Conservation (phyloP, 345 rosid species). For the Gossypium bickii region DNA sequence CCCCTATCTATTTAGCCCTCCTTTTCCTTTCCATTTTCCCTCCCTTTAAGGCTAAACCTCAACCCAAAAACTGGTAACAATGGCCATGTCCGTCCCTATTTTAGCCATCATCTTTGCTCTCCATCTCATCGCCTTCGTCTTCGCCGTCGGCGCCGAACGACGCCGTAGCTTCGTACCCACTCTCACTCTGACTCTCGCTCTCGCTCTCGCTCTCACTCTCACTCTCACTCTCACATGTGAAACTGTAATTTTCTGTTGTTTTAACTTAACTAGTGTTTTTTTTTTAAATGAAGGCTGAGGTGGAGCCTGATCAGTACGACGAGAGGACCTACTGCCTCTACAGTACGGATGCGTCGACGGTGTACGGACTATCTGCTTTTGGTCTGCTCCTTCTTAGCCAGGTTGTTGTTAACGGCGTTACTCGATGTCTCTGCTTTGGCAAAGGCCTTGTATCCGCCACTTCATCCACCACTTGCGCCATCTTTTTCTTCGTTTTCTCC, state of each 20-base stretch:
- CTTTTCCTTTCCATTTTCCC: background rate
- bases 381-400: constrained; percentile 75
- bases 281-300: constrained; percentile 43
- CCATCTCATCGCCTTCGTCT: constrained; percentile 84
- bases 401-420: constrained; percentile 58
- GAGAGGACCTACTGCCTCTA: constrained; percentile 67
- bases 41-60: background rate
- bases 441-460: constrained; percentile 67
- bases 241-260: background rate
- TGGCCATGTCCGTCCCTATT: constrained; percentile 69
- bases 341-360: constrained; percentile 71
- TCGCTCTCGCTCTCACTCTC: background rate
- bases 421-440: constrained; percentile 85
- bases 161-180: constrained; percentile 81
- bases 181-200: background rate
- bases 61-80: constrained; percentile 10
- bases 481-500: constrained; percentile 76
- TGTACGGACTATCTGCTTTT: constrained; percentile 79
- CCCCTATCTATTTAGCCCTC: background rate
- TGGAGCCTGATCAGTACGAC: constrained; percentile 71
- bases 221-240: background rate
- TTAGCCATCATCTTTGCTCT: constrained; percentile 54
- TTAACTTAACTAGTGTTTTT: background rate
- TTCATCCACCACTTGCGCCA: constrained; percentile 53
- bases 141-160: constrained; percentile 92